Evolutionary conservation across 129 eudicot genomes (phyloP), one percentile per base, ranked within the genome.

Genomic region (Centella asiatica): DNA sequence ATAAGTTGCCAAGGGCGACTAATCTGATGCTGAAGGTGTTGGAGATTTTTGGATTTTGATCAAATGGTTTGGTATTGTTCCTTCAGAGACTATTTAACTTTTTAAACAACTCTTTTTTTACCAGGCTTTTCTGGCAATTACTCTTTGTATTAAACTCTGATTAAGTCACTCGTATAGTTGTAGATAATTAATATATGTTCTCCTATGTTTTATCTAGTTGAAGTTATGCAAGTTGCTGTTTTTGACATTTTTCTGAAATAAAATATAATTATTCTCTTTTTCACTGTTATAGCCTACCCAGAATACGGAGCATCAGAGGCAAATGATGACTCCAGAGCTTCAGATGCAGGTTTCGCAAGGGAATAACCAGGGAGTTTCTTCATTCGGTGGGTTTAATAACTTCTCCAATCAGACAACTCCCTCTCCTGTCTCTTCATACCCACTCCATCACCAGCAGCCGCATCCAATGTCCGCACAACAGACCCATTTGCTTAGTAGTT

Each of bases 391-490:
- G 57, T 48, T 65, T 10, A 65, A 74, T 44, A 65, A 83, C 49
- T 63, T 81, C 59, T 64, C 81, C 51, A 81, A 84, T 59, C 95
- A 76, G 70, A 62, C 80, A 2, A 64, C 79, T 42, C 75, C 80
- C 34, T 77, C 74, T 44, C 80, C 82, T 58, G 83, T 77, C 57
- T 78, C 74, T 15, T 20, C 87, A 11, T 78, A 82, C 64, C 72
- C 89, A 12, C 78, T 71, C 39, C 83, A 54, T 60, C 85, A 76
- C 63, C 81, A 67, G 60, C 82, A 74, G 44, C 64, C 94, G 57
- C 90, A 78, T 60, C 74, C 80, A 37, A 60, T 82, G 62, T 83
- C 90, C 26, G 78, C 83, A 18, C 95, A 85, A 46, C 90, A 76
- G 64, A 61, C 87, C 14, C 95, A 69, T 60, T 67, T 64, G 66